Base-by-base conservation (phyloP, 78 protist species). In the Dictyostelium purpureum region DNA sequence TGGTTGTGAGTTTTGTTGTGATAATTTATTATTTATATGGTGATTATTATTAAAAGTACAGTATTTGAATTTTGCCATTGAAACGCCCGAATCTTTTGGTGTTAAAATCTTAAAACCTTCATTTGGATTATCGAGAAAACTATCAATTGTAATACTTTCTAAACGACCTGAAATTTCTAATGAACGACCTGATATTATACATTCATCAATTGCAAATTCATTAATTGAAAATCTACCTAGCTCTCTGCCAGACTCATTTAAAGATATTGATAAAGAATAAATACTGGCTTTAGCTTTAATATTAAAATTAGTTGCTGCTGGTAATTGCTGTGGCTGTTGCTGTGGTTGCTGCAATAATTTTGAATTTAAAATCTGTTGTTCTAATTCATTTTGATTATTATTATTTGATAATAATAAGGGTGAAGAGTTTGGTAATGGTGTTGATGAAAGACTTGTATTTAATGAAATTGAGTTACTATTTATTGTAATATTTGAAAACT, bases 51-150 rank as follows among this genome's bases (percentile, higher is more conserved):
- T 57, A 69, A 37, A 79, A 4, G 80, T 42, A 21, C 31, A 31
- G 40, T 85, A 85, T 74, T 85, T 85, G 38, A 85, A 85, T 1
- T 59, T 85, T 28, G 92, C 92, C 92, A 85, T 85, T 56, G 80
- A 73, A 14, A 85, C 92, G 18, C 69, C 75, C 0, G 70, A 35
- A 59, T 85, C 52, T 65, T 85, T 85, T 47, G 82, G 81, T 21
- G 92, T 85, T 14, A 85, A 51, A 21, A 85, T 73, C 63, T 85
- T 85, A 52, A 85, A 85, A 7, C 74, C 43, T 33, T 85, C 83
- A 28, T 37, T 75, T 38, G 59, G 63, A 75, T 42, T 26, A 21
- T 47, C 47, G 11, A 75, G 9, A 57, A 35, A 75, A 75, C 81
- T 75, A 51, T 85, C 92, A 24, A 85, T 73, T 19, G 76, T 57